Evolutionary conservation across 169 alveolate genomes (phyloP).

Genomic region (Plasmodium vivax): DNA sequence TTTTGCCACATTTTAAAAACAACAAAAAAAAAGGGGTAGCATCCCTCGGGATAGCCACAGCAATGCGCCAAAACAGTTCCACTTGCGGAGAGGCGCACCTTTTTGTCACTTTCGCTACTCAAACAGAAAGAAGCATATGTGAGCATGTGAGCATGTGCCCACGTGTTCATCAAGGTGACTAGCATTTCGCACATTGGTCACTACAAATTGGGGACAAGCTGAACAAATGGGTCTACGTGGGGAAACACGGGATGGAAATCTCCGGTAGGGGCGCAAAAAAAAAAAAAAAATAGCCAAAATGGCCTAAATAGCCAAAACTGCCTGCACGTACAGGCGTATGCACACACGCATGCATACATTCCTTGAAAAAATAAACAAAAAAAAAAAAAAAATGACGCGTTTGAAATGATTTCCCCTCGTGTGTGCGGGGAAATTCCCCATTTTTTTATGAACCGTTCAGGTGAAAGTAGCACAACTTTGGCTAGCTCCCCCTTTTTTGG

Average conservation of each 20-base stretch:
- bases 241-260: background rate
- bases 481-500: background rate
- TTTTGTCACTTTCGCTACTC: background rate
- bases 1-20: background rate
- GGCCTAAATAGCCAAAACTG: background rate
- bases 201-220: background rate
- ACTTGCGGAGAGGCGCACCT: background rate
- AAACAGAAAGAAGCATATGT: background rate
- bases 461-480: background rate
- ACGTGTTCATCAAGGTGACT: background rate
- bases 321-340: background rate
- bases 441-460: background rate
- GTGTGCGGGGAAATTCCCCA: background rate
- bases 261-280: background rate
- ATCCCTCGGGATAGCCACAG: background rate
- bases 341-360: background rate
- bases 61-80: background rate
- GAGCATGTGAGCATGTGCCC: background rate
- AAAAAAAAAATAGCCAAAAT: background rate
- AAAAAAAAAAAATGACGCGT: background rate
- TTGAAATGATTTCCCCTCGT: background rate
- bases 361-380: background rate
- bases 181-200: background rate
- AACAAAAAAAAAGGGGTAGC: background rate
- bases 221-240: background rate